phyloP scores from a whole-genome alignment of 306 rosid species.

The Macrotyloma uniflorum region DNA sequence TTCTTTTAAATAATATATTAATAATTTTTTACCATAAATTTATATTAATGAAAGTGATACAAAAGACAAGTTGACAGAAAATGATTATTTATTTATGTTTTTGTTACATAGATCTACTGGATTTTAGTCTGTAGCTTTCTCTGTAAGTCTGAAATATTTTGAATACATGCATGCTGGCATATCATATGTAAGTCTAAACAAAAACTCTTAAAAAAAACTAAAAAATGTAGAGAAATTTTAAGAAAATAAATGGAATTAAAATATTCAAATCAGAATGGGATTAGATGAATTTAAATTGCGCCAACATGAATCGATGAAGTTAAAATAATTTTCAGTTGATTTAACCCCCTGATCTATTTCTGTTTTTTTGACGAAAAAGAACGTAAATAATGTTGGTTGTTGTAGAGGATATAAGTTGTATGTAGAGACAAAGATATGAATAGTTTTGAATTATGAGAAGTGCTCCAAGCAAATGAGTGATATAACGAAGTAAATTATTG shows the following conservation, averaged over 20 bases:
- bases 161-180: background rate
- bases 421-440: slow-evolving; percentile 5
- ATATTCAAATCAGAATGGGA: too few species aligned
- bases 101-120: background rate
- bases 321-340: too few species aligned
- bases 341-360: too few species aligned
- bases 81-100: too few species aligned
- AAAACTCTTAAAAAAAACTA: too few species aligned
- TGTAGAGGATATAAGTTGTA: background rate
- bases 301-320: too few species aligned
- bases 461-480: background rate
- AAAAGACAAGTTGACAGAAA: background rate
- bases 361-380: background rate
- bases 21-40: too few species aligned
- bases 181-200: background rate
- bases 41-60: background rate
- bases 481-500: slow-evolving; percentile 22
- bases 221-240: too few species aligned
- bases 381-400: background rate
- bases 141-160: background rate
- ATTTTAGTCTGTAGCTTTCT: background rate
- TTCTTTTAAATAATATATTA: too few species aligned
- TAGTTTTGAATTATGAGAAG: slow-evolving; percentile 15
- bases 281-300: too few species aligned
- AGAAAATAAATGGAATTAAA: too few species aligned